Conservation (phyloP, 164 flowering plant genomes). For the Tetrastigma voinierianum region DNA sequence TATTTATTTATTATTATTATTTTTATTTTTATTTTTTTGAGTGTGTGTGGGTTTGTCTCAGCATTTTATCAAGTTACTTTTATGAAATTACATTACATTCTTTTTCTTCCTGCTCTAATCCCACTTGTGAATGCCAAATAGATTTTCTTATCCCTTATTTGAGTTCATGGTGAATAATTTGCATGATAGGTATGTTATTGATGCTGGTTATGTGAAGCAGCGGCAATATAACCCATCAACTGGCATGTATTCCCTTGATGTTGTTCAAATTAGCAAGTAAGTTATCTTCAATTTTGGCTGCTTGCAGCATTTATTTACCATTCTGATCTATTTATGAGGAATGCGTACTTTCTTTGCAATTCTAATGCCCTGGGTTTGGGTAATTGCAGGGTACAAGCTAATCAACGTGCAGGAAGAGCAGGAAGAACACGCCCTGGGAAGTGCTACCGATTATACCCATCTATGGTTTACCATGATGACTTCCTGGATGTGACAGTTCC, state of each 20-base stretch:
- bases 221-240: slow-evolving; percentile 89
- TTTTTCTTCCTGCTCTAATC: not conserved
- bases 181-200: slow-evolving; percentile 81
- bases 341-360: not conserved
- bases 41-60: too few species aligned
- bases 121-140: not conserved
- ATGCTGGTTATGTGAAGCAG: slow-evolving; percentile 95
- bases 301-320: not conserved
- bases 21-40: too few species aligned
- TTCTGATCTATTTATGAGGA: not conserved
- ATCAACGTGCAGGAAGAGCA: slow-evolving; percentile 97
- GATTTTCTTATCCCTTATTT: not conserved
- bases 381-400: slow-evolving; percentile 83
- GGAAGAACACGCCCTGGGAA: slow-evolving; percentile 97
- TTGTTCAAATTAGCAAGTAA: slow-evolving; percentile 92
- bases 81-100: not conserved
- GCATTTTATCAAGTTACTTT: not conserved
- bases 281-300: slow-evolving; percentile 1
- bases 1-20: too few species aligned
- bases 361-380: not conserved
- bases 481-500: slow-evolving; percentile 85
- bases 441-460: slow-evolving; percentile 91
- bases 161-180: not conserved
- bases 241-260: slow-evolving; percentile 97
- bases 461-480: slow-evolving; percentile 66